These are phyloP conservation scores for Encephalitozoon cuniculi DNA, from an alignment of 371 early-diverging fungal species.

Conservation along the genomic window DNA sequence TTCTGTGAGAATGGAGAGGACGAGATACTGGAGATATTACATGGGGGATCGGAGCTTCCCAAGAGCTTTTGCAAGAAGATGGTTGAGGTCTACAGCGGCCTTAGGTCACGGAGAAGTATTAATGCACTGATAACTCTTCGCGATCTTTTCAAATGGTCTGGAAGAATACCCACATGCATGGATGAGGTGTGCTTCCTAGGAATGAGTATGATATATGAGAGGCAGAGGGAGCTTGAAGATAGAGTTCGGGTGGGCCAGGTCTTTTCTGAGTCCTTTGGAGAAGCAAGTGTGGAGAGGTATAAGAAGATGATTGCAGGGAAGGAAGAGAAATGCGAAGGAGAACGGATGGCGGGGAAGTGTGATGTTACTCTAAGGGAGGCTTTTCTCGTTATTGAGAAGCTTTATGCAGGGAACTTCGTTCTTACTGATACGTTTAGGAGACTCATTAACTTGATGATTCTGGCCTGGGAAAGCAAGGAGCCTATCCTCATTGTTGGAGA, in stretches of 20 bases:
- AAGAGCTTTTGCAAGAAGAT: conserved; percentile 62
- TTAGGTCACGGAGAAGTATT: conserved; percentile 55
- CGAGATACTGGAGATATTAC: conserved; percentile 41
- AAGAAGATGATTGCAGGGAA: neutral
- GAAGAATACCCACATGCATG: conserved; percentile 67
- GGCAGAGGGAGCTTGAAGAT: conserved; percentile 74
- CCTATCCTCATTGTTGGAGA: conserved; percentile 93
- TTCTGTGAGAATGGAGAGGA: conserved; percentile 37
- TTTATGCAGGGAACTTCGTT: conserved; percentile 16
- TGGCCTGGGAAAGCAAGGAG: conserved; percentile 73
- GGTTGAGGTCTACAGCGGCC: conserved; percentile 72
- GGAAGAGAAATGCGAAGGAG: neutral
- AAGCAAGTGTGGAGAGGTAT: neutral
- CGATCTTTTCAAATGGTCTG: conserved; percentile 94
- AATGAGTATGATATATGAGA: conserved; percentile 83
- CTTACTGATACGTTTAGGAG: conserved; percentile 63
- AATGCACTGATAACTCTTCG: conserved; percentile 84
- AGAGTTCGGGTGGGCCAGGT: conserved; percentile 56
- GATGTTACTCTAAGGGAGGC: no score
- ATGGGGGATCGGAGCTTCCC: conserved; percentile 30
- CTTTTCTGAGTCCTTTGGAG: conserved; percentile 21
- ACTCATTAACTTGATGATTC: conserved; percentile 73
- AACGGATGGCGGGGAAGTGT: neutral
- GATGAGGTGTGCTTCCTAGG: conserved; percentile 78
- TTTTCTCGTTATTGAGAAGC: neutral